Conservation (phyloP, 768 basidiomycete species). For the Podaxis sp. region DNA sequence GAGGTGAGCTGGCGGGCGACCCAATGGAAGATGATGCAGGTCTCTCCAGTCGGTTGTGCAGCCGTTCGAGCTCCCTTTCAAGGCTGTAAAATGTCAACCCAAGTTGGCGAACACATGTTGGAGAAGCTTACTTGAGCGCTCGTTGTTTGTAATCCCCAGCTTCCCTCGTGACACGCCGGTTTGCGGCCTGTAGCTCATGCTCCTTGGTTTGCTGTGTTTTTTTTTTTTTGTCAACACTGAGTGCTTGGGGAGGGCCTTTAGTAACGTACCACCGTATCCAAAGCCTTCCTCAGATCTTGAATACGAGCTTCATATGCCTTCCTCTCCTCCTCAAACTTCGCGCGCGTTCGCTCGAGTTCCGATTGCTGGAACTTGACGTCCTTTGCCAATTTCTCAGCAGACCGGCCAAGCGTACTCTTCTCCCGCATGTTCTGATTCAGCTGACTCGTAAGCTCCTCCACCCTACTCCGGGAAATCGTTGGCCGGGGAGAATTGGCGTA, state of each 20-base stretch:
- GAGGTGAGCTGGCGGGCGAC: constrained; percentile 5
- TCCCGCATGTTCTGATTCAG: constrained; percentile 50
- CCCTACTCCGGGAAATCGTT: constrained; percentile 50
- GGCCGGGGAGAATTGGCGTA: constrained; percentile 62
- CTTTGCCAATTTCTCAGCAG: constrained; percentile 31
- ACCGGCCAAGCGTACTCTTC: constrained; percentile 41
- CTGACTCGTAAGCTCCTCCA: constrained; percentile 68
- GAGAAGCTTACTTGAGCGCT: constrained; percentile 50
- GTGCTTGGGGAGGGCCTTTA: constrained; percentile 4
- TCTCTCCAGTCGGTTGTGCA: constrained; percentile 21
- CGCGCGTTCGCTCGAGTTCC: constrained; percentile 60
- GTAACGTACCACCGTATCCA: constrained; percentile 57
- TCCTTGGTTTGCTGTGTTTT: constrained; percentile 62
- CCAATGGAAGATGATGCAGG: constrained; percentile 11
- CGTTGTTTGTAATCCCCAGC: constrained; percentile 70
- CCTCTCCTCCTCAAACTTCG: constrained; percentile 63
- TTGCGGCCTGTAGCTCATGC: constrained; percentile 61
- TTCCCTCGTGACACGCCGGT: constrained; percentile 75
- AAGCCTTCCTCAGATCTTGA: constrained; percentile 46
- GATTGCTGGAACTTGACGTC: constrained; percentile 51
- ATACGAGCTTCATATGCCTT: constrained; percentile 57
- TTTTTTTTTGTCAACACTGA: constrained; percentile 3
- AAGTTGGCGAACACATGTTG: neutral
- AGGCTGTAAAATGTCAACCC: constrained; percentile 14
- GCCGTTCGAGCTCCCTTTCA: constrained; percentile 23